Base-by-base conservation (phyloP, 768 basidiomycete species). In the Neoboletus brunneissimus region DNA sequence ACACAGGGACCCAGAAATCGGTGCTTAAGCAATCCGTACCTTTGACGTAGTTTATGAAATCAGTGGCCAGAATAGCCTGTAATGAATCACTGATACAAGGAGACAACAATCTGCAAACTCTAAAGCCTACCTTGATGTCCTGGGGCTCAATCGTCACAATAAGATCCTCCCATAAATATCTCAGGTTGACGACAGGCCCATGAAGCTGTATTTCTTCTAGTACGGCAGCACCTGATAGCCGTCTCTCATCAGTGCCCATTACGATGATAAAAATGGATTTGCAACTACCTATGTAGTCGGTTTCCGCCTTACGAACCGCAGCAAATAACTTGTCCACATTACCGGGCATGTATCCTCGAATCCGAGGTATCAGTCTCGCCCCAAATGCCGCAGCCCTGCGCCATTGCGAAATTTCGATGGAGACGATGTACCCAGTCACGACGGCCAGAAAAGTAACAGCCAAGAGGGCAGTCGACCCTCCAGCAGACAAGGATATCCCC, bases 81-180 rank as follows among this genome's bases (percentile, higher is more conserved):
- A 53, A 31, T 40, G 29, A 9, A 48, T 41, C 10, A 48, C 41
- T 50, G 31, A 51, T 6, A 9, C 11, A 20, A 31, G 13, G 1
- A 25, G 13, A 38, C 3, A 5, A 22, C 45, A 20, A 0, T 25
- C 25, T 23, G 22, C 20, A 9, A 43, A 40, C 12, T 22, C 13
- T 7, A 20, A 18, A 29, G 32, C 61, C 10, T 7, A 72, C 75
- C 64, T 78, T 79, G 34, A 77, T 59, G 35, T 82, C 73, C 45
- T 83, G 79, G 0, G 85, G 84, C 23, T 73, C 77, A 0, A 69
- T 67, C 0, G 85, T 85, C 32, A 85, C 55, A 38, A 82, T 62
- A 22, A 78, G 29, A 54, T 81, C 75, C 20, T 76, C 73, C 79
- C 82, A 83, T 20, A 84, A 53, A 34, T 80, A 66, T 7, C 76